phyloP scores from a whole-genome alignment of 1,139 yeast genomes.

The Debaryomyces psychrophilus region DNA sequence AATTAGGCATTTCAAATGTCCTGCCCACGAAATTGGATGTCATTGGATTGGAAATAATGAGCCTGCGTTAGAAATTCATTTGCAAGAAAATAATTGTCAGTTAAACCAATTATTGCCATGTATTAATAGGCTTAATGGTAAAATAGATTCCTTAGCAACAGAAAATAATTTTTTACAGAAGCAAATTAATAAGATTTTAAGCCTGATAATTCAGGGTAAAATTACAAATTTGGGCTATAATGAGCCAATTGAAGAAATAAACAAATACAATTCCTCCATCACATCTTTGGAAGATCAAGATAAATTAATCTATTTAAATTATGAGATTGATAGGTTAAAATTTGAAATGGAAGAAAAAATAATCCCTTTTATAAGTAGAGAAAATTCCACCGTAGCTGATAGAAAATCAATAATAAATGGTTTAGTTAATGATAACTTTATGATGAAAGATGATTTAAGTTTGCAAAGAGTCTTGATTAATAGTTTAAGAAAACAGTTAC shows the following conservation, averaged over 20 bases:
- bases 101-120: conserved; percentile 37
- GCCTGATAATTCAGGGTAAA: conserved; percentile 54
- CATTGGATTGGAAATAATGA: conserved; percentile 43
- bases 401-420: conserved; percentile 42
- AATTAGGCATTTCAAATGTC: conserved; percentile 39
- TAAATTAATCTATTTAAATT: conserved; percentile 37
- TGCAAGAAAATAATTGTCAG: conserved; percentile 37
- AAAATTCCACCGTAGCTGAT: conserved; percentile 29
- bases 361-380: conserved; percentile 40
- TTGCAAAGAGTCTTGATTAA: conserved; percentile 49
- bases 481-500: conserved; percentile 55
- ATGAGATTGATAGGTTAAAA: conserved; percentile 45
- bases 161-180: conserved; percentile 39
- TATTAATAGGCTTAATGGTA: conserved; percentile 24
- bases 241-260: conserved; percentile 50
- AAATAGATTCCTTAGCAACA: conserved; percentile 21
- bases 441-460: conserved; percentile 53
- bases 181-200: conserved; percentile 51
- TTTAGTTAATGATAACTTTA: conserved; percentile 46
- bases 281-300: conserved; percentile 27
- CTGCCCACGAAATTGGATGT: conserved; percentile 47
- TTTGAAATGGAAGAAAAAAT: conserved; percentile 47
- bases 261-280: conserved; percentile 22
- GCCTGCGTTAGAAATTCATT: conserved; percentile 44
- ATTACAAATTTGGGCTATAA: conserved; percentile 55